Percentiles rank a stretch among this genome's conserved stretches.
phyloP scores from a whole-genome alignment of 495 filamentous ascomycete species.

The Penicillium nucicola region DNA sequence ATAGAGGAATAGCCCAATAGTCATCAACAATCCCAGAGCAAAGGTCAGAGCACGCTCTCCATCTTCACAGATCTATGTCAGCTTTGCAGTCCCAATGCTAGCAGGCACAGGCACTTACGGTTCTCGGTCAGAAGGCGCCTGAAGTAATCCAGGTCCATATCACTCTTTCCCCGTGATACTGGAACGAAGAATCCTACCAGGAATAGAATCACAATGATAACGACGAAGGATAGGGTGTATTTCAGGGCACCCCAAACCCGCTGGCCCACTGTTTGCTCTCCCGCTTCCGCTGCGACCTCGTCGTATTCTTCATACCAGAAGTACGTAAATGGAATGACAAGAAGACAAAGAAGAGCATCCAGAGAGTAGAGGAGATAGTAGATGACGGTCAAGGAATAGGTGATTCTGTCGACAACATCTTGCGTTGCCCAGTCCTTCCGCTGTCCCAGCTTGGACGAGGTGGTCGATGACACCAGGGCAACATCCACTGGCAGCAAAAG shows the following conservation, averaged over 20 bases:
- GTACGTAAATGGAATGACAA: constrained; percentile 93
- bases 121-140: constrained; percentile 78
- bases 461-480: constrained; percentile 87
- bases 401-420: constrained; percentile 69
- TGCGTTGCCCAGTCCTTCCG: constrained; percentile 95
- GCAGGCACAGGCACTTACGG: constrained; percentile 46
- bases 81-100: not conserved
- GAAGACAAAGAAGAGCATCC: constrained; percentile 85
- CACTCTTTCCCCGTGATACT: constrained; percentile 57
- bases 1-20: constrained; percentile 80
- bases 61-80: constrained; percentile 41
- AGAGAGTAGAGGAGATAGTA: constrained; percentile 92
- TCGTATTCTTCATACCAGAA: constrained; percentile 98
- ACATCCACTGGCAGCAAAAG: constrained; percentile 94
- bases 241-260: constrained; percentile 81
- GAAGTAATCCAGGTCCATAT: constrained; percentile 85
- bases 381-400: constrained; percentile 75
- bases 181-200: constrained; percentile 92
- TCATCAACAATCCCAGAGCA: constrained; percentile 77
- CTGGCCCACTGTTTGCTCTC: constrained; percentile 63
- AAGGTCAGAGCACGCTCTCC: constrained; percentile 92
- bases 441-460: constrained; percentile 66
- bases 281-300: constrained; percentile 74
- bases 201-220: constrained; percentile 78
- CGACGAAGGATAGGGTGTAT: constrained; percentile 83